Conservation (phyloP, 2,329 filamentous ascomycete species). For the Xylaria sp. region DNA sequence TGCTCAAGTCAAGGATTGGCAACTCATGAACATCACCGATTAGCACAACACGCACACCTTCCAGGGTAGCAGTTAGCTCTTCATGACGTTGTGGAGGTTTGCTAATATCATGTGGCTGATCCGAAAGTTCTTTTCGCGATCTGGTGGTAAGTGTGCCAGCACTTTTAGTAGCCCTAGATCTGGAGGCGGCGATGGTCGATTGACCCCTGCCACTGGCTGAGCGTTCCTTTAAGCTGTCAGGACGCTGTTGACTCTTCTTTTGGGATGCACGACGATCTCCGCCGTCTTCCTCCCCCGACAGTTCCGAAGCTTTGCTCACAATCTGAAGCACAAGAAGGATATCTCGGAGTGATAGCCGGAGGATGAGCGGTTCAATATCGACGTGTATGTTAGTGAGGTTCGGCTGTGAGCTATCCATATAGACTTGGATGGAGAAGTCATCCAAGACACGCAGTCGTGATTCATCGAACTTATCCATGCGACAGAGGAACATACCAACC, state of each 20-base stretch:
- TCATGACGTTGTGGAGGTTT: slow-evolving; percentile 63
- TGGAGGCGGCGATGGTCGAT: slow-evolving; percentile 60
- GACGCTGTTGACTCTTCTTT: slow-evolving; percentile 64
- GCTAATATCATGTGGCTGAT: slow-evolving; percentile 50
- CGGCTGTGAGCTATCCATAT: slow-evolving; percentile 76
- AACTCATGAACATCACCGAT: slow-evolving; percentile 97
- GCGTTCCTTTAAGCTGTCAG: slow-evolving; percentile 63
- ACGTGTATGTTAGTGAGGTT: slow-evolving; percentile 83
- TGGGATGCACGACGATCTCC: slow-evolving; percentile 58
- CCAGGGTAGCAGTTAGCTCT: slow-evolving; percentile 84
- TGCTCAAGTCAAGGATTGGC: slow-evolving; percentile 90
- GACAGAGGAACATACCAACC: slow-evolving; percentile 97
- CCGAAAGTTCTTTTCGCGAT: slow-evolving; percentile 42
- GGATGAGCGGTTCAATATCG: slow-evolving; percentile 88
- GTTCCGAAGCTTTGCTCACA: slow-evolving; percentile 86
- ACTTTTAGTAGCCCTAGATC: slow-evolving; percentile 55
- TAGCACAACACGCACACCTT: slow-evolving; percentile 89
- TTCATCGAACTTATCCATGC: slow-evolving; percentile 97
- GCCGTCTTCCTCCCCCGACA: slow-evolving; percentile 72
- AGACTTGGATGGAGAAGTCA: slow-evolving; percentile 92
- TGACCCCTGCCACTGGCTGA: slow-evolving; percentile 66
- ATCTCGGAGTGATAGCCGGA: slow-evolving; percentile 91
- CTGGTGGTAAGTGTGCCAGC: slow-evolving; percentile 48
- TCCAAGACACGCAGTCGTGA: slow-evolving; percentile 92
- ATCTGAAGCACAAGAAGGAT: slow-evolving; percentile 95